Base-by-base conservation (phyloP, 1,139 yeast species). In the Lodderomyces orthopsilosis region DNA sequence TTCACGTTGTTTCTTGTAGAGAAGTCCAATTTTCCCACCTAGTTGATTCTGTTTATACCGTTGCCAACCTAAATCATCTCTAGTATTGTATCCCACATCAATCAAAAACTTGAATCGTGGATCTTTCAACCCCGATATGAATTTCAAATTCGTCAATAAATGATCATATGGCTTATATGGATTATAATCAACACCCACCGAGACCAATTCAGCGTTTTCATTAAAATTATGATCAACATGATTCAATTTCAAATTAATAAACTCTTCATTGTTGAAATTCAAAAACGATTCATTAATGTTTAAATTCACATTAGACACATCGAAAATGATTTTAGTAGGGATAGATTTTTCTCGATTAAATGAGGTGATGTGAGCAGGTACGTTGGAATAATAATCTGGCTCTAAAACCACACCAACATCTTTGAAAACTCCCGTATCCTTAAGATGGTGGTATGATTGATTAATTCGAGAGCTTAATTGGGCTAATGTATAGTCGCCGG, bases 161-260 rank as follows among this genome's bases (percentile, higher is more conserved):
- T 64, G 72, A 50, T 72, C 75, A 44, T 62, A 66, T 15, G 77
- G 77, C 50, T 69, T 70, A 55, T 72, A 73, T 7, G 78, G 78
- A 46, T 66, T 68, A 51, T 73, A 73, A 51, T 67, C 61, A 24
- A 71, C 76, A 7, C 73, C 74, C 33, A 70, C 54, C 41, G 66
- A 59, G 40, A 72, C 71, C 40, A 59, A 51, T 52, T 73, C 78
- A 8, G 71, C 77, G 51, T 73, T 72, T 40, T 65, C 65, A 52
- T 70, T 67, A 56, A 72, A 69, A 55, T 72, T 72, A 51, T 68
- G 68, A 56, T 72, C 71, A 48, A 65, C 54, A 51, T 73, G 71
- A 49, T 68, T 64, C 50, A 72, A 61, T 40, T 61, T 61, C 37
- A 73, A 61, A 48, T 66, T 70, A 53, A 72, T 58, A 42, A 64